A percentile compares a stretch with the other conserved stretches of the same genome.
phyloP scores from a whole-genome alignment of 768 basidiomycete species.

The Hericium rajendrae region DNA sequence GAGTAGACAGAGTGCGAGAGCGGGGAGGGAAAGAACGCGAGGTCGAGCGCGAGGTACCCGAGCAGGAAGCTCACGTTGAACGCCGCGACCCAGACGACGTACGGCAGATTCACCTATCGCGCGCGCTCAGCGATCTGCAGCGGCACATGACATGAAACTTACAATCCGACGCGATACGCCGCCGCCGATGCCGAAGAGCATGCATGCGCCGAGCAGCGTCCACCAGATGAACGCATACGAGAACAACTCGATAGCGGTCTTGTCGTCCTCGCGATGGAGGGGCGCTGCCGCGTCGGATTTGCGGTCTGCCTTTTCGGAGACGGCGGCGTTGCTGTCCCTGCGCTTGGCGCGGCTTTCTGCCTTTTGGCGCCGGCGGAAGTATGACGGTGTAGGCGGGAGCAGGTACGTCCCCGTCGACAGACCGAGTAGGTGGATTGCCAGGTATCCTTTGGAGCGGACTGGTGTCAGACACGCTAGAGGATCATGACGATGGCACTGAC shows the following conservation, averaged over 20 bases:
- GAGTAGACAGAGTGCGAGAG: constrained; percentile 24
- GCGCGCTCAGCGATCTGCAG: not conserved
- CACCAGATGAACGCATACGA: constrained; percentile 79
- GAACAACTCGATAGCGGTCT: constrained; percentile 67
- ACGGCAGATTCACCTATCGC: constrained; percentile 73
- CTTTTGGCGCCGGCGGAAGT: constrained; percentile 49
- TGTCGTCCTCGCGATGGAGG: constrained; percentile 49
- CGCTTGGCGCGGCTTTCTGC: constrained; percentile 10
- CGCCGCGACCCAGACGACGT: constrained; percentile 82
- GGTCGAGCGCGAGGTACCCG: constrained; percentile 70
- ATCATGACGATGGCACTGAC: constrained; percentile 24
- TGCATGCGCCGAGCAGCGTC: constrained; percentile 36
- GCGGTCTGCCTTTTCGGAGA: not conserved
- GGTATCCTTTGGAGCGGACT: constrained; percentile 50
- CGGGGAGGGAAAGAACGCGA: constrained; percentile 49
- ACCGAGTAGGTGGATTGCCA: constrained; percentile 83
- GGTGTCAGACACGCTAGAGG: not conserved
- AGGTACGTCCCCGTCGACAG: constrained; percentile 72
- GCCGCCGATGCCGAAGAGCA: constrained; percentile 23
- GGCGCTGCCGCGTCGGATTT: not conserved
- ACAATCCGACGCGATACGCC: constrained; percentile 56
- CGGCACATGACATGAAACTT: constrained; percentile 17
- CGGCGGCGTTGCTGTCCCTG: constrained; percentile 7
- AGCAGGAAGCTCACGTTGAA: constrained; percentile 84
- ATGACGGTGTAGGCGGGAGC: constrained; percentile 69